Evolutionary conservation across 2,329 filamentous ascomycete species (phyloP).

Genomic region (Diaporthe destruens): DNA sequence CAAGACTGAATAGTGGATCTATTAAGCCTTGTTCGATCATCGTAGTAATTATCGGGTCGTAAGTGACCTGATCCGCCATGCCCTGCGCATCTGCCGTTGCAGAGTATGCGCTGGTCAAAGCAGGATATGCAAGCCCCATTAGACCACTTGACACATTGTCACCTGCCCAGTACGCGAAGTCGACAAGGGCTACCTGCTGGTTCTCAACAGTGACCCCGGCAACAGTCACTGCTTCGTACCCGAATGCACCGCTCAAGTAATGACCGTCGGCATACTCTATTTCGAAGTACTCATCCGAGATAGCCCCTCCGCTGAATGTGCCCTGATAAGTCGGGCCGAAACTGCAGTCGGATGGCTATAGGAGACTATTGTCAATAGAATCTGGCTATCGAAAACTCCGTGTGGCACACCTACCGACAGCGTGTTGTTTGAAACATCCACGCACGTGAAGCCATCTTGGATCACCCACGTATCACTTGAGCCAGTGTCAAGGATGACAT

Average conservation of each 20-base stretch:
- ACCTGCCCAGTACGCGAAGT: constrained; percentile 56
- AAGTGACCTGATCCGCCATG: too few species aligned
- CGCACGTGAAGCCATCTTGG: constrained; percentile 38
- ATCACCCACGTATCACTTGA: constrained; percentile 39
- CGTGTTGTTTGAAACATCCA: constrained; percentile 24
- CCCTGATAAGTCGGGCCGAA: constrained; percentile 46
- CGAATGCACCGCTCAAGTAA: constrained; percentile 56
- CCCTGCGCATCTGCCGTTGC: too few species aligned
- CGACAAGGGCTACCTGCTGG: constrained; percentile 62
- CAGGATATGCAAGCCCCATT: constrained; percentile 64
- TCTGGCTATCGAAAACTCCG: background rate
- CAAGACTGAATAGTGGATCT: constrained; percentile 61
- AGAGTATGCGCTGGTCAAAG: constrained; percentile 58
- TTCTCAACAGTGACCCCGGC: constrained; percentile 58
- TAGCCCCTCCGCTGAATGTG: constrained; percentile 50
- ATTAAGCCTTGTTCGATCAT: constrained; percentile 60
- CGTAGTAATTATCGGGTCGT: constrained; percentile 64
- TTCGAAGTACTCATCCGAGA: constrained; percentile 57
- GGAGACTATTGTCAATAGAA: background rate
- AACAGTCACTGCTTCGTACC: constrained; percentile 56
- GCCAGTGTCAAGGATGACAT: constrained; percentile 37
- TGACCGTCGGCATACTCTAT: constrained; percentile 59
- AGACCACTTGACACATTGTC: constrained; percentile 61
- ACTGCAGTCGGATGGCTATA: constrained; percentile 42
- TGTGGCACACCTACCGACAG: constrained; percentile 10